phyloP scores from a whole-genome alignment of 2,329 filamentous ascomycete species.

The Phyllosticta citribraziliensis region DNA sequence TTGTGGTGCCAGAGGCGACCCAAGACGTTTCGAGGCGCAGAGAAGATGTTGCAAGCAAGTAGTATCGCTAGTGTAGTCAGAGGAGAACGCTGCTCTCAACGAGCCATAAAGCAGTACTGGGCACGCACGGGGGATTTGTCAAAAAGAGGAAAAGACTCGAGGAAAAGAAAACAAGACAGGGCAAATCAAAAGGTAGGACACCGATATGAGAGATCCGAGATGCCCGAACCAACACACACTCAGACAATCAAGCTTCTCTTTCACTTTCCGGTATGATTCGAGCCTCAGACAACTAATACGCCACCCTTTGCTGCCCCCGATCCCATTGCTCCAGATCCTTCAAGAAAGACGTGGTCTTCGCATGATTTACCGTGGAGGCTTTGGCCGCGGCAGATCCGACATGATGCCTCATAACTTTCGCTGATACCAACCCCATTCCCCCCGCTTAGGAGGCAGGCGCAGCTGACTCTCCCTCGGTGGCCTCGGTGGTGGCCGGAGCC shows the following conservation, averaged over 20 bases:
- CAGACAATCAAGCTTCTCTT: slow-evolving; percentile 5
- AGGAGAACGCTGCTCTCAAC: slow-evolving; percentile 1
- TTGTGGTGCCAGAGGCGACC: not conserved
- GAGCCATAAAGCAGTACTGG: not conserved
- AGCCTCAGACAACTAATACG: slow-evolving; percentile 10
- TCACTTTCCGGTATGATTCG: slow-evolving; percentile 11
- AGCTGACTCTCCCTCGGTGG: slow-evolving; percentile 14
- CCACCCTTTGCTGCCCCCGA: slow-evolving; percentile 9
- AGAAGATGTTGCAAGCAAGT: not conserved
- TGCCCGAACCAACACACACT: slow-evolving; percentile 5
- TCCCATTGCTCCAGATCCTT: slow-evolving; percentile 8
- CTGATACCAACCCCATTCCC: not conserved
- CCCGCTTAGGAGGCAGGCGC: slow-evolving; percentile 6
- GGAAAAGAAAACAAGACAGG: slow-evolving; percentile 8
- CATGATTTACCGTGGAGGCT: slow-evolving; percentile 6
- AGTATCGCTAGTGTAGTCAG: slow-evolving; percentile 10
- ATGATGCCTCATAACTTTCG: slow-evolving; percentile 7
- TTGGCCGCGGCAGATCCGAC: slow-evolving; percentile 5
- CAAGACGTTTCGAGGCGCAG: not conserved
- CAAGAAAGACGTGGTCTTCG: slow-evolving; percentile 7
- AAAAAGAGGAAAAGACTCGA: slow-evolving; percentile 9
- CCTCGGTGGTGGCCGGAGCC: slow-evolving; percentile 41
- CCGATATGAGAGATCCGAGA: slow-evolving; percentile 3
- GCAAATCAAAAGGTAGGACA: slow-evolving; percentile 9
- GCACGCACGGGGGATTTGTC: not conserved